phyloP scores from a whole-genome alignment of 306 rosid genomes.

The Prosopis cineraria region DNA sequence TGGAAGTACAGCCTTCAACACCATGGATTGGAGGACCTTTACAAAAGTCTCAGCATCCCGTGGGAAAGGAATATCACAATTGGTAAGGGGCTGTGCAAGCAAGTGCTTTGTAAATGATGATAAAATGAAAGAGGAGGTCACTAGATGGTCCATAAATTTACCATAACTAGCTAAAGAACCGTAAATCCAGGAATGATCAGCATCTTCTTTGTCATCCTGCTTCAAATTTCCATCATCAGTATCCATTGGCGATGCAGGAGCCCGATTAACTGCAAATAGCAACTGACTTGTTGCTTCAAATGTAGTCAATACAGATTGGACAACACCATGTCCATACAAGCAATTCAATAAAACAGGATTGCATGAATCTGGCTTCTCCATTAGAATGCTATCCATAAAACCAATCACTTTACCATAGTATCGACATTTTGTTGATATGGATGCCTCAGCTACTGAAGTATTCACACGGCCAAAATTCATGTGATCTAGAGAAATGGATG shows the following conservation, averaged over 20 bases:
- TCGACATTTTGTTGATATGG: constrained; percentile 88
- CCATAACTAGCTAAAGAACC: constrained; percentile 94
- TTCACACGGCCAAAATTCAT: constrained; percentile 79
- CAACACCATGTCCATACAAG: constrained; percentile 87
- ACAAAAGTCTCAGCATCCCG: constrained; percentile 94
- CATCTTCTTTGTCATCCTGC: constrained; percentile 76
- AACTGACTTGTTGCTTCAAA: constrained; percentile 99
- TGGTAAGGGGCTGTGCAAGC: constrained; percentile 77
- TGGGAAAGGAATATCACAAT: constrained; percentile 71
- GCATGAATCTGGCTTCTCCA: constrained; percentile 96
- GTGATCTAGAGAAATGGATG: constrained; percentile 80
- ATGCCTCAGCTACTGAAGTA: constrained; percentile 70
- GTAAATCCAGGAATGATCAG: constrained; percentile 84
- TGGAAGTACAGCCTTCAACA: constrained; percentile 92
- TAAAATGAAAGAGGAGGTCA: constrained; percentile 86
- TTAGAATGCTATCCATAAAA: constrained; percentile 75
- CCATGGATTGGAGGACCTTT: constrained; percentile 94
- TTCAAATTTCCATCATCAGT: constrained; percentile 76
- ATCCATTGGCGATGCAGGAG: constrained; percentile 96
- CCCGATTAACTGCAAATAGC: constrained; percentile 73
- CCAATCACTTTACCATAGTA: constrained; percentile 95
- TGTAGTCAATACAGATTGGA: constrained; percentile 86
- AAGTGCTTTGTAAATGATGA: constrained; percentile 88
- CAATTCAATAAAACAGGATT: constrained; percentile 89
- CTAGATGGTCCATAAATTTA: constrained; percentile 94